These are phyloP conservation scores for Phytopythium boreale DNA, from an alignment of 352 stramenopile genomes.

Conservation along the genomic window DNA sequence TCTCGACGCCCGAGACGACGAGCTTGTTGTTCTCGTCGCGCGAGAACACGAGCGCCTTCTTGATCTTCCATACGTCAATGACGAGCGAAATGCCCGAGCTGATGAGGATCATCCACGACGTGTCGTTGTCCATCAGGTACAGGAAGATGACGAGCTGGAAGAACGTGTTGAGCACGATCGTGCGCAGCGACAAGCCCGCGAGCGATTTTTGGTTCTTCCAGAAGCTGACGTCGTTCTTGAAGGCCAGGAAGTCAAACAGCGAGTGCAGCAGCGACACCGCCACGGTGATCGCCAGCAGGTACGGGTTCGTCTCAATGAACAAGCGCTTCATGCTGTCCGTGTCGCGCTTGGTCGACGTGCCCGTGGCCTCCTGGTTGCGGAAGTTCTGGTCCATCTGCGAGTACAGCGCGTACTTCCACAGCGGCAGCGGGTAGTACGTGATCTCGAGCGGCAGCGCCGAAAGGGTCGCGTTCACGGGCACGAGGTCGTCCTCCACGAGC, in stretches of 20 bases:
- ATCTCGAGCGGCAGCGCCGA: conserved; percentile 79
- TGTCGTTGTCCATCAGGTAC: conserved; percentile 98
- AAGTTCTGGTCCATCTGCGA: conserved; percentile 92
- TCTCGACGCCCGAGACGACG: conserved; percentile 75
- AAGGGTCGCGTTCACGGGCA: conserved; percentile 89
- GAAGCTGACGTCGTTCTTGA: conserved; percentile 99
- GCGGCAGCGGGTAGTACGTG: conserved; percentile 77
- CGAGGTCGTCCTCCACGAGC: conserved; percentile 84
- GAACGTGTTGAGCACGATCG: conserved; percentile 95
- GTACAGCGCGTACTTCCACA: conserved; percentile 93
- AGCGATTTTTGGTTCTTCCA: conserved; percentile 98
- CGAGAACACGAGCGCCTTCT: conserved; percentile 87
- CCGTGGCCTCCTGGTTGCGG: conserved; percentile 89
- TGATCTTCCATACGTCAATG: conserved; percentile 94
- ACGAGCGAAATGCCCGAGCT: conserved; percentile 76
- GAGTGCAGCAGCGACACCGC: conserved; percentile 96
- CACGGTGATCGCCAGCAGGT: conserved; percentile 94
- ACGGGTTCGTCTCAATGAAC: conserved; percentile 98
- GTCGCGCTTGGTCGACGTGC: conserved; percentile 87
- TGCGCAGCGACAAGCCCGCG: conserved; percentile 92
- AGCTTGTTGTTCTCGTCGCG: conserved; percentile 81
- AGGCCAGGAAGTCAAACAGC: conserved; percentile 98
- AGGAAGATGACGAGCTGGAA: conserved; percentile 97
- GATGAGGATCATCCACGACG: conserved; percentile 94
- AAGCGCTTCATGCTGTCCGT: conserved; percentile 93